Base-by-base conservation (phyloP, 768 basidiomycete genomes). In the Solioccasus polychromus region DNA sequence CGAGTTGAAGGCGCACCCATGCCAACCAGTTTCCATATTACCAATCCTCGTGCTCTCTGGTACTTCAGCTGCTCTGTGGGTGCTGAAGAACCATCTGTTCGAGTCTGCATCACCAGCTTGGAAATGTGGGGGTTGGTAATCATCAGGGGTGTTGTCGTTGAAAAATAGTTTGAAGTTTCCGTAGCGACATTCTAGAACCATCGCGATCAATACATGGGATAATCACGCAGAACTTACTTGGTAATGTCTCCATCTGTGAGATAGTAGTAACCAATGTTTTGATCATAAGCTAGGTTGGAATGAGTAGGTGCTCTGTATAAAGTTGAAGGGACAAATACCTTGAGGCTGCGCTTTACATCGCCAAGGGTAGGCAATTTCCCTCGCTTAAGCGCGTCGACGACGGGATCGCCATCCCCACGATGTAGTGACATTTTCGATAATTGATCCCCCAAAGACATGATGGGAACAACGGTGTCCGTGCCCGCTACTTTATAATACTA, bases 101-200 rank as follows among this genome's bases (percentile, higher is more conserved):
- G 76, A 78, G n/a, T 82, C 72, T 5, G 69, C 67, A 57, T 92
- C 88, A 1, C 82, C 88, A 5, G 85, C 67, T 45, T 77, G 75
- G 58, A 92, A 92, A 61, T 83, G 71, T 0, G 86, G 87, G 5
- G 92, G 92, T 60, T 94, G 87, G 56, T 94, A 94, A 40, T 91
- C 83, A 8, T 73, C 69, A 0, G 92, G 92, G 11, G 89, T 83
- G 18, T 79, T 73, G 37, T 88, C 82, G 12, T 84, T 85, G 62
- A 92, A 93, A 60, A 85, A 90, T 10, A 90, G 66, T 61, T 94
- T 93, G 71, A 93, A 89, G 18, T 85, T 88, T n/a, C 90, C 88
- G 57, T 76, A 93, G 26, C 91, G 84, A 37, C 82, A 83, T 55
- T 81, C 89, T 88, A 57, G 15, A 17, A 30, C 26, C 32, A 30